phyloP scores from a whole-genome alignment of 805 yeast genomes.

The Starmerella sirachaensis region DNA sequence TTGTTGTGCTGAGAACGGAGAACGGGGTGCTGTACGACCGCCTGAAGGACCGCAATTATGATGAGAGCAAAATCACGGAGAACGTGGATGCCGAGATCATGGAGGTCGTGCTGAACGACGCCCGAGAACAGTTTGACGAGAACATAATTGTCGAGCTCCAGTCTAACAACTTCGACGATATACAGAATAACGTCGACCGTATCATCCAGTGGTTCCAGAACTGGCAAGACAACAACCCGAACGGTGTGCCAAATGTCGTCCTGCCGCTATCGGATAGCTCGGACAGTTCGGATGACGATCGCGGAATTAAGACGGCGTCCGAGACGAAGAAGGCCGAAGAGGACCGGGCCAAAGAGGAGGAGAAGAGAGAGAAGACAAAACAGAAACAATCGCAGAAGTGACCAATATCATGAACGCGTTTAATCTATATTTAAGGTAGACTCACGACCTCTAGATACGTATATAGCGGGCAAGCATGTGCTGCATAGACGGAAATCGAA shows the following conservation, averaged over 20 bases:
- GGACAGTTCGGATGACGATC: slow-evolving; percentile 17
- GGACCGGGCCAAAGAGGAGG: neutral
- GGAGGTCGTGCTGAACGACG: slow-evolving; percentile 83
- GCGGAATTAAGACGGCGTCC: slow-evolving; percentile 7
- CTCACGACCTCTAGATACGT: too few relatives aligned
- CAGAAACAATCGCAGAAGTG: too few relatives aligned
- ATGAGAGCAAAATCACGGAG: slow-evolving; percentile 72
- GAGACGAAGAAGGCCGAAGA: slow-evolving; percentile 1
- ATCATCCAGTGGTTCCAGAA: slow-evolving; percentile 58
- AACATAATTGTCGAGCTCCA: slow-evolving; percentile 71
- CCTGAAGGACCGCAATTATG: slow-evolving; percentile 61
- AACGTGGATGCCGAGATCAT: slow-evolving; percentile 94
- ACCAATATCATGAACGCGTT: too few relatives aligned
- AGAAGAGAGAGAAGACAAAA: too few relatives aligned
- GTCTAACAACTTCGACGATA: slow-evolving; percentile 60
- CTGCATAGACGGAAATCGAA: too few relatives aligned
- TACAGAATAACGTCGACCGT: slow-evolving; percentile 74
- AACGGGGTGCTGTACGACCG: slow-evolving; percentile 64
- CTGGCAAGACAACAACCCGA: slow-evolving; percentile 45
- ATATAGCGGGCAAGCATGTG: too few relatives aligned
- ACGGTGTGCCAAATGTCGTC: slow-evolving; percentile 17
- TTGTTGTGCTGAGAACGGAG: slow-evolving; percentile 74
- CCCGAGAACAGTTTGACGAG: slow-evolving; percentile 65
- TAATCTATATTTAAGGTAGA: too few relatives aligned
- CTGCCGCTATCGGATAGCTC: slow-evolving; percentile 16